phyloP scores from a whole-genome alignment of 2,329 filamentous ascomycete species.

The Juglanconis oblonga region DNA sequence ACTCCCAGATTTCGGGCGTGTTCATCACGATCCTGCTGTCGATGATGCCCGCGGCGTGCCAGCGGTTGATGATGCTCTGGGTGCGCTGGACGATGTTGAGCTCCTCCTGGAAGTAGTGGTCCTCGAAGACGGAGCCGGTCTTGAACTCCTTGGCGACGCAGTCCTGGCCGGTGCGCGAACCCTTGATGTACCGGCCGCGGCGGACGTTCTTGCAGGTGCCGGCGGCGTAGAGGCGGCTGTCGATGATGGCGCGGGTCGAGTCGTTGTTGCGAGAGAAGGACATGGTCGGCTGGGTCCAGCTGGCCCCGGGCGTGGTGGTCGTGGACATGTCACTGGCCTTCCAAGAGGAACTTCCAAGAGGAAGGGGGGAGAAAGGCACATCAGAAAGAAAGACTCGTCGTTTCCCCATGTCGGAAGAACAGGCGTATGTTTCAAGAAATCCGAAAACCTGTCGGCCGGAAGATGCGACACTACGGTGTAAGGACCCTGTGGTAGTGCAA shows the following conservation, averaged over 20 bases:
- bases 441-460: too few relatives aligned
- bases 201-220: conserved; percentile 13
- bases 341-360: too few relatives aligned
- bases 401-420: too few relatives aligned
- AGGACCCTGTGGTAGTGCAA: too few relatives aligned
- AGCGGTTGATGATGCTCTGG: conserved; percentile 9
- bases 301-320: too few relatives aligned
- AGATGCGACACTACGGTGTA: too few relatives aligned
- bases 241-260: conserved; percentile 8
- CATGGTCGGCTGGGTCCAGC: too few relatives aligned
- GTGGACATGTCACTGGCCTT: too few relatives aligned
- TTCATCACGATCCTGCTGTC: conserved; percentile 34
- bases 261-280: conserved; percentile 1
- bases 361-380: too few relatives aligned
- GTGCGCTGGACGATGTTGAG: conserved; percentile 7
- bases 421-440: too few relatives aligned
- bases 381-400: too few relatives aligned
- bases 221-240: not conserved
- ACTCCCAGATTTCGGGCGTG: conserved; percentile 31
- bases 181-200: conserved; percentile 4
- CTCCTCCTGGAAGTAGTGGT: conserved; percentile 14
- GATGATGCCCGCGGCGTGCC: conserved; percentile 22
- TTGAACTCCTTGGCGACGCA: conserved; percentile 15
- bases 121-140: conserved; percentile 4
- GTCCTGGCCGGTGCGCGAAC: not conserved